phyloP scores from a whole-genome alignment of 2,329 filamentous ascomycete genomes.

The Tolypocladium guangdongense region DNA sequence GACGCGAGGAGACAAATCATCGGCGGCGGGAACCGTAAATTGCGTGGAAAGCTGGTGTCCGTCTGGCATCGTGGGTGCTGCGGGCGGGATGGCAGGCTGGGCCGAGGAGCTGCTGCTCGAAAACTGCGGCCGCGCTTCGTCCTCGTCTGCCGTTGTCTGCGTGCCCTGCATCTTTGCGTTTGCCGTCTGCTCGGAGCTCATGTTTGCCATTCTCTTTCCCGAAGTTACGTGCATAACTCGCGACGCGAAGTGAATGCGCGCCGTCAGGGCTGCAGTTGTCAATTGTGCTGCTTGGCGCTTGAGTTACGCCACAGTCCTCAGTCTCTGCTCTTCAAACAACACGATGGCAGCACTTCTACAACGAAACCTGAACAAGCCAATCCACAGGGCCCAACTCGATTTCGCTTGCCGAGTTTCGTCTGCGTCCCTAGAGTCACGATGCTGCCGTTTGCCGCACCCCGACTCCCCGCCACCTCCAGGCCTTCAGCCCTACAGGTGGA shows the following conservation, averaged over 20 bases:
- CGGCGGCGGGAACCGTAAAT: neutral
- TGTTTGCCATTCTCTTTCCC: neutral
- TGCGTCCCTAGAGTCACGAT: too few relatives aligned
- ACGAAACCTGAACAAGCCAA: neutral
- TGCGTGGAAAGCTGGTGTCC: neutral
- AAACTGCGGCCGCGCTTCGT: neutral
- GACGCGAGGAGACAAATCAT: neutral
- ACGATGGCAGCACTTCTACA: too few relatives aligned
- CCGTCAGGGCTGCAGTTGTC: neutral
- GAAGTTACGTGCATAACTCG: too few relatives aligned
- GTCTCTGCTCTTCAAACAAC: neutral
- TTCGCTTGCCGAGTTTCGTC: too few relatives aligned
- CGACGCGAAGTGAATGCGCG: neutral
- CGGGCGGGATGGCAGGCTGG: too few relatives aligned
- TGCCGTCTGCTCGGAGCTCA: neutral
- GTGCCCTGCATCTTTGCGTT: too few relatives aligned
- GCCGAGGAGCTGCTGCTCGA: too few relatives aligned
- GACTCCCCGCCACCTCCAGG: too few relatives aligned
- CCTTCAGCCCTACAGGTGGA: neutral
- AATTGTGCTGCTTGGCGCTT: neutral
- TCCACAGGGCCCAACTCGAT: too few relatives aligned
- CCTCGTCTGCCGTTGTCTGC: neutral
- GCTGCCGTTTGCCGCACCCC: neutral
- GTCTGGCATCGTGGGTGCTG: neutral
- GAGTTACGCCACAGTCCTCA: neutral